Percentiles rank a stretch among this genome's conserved stretches.
Conservation (phyloP, 23 red algal genomes). For the Cyanidioschyzon merolae region DNA sequence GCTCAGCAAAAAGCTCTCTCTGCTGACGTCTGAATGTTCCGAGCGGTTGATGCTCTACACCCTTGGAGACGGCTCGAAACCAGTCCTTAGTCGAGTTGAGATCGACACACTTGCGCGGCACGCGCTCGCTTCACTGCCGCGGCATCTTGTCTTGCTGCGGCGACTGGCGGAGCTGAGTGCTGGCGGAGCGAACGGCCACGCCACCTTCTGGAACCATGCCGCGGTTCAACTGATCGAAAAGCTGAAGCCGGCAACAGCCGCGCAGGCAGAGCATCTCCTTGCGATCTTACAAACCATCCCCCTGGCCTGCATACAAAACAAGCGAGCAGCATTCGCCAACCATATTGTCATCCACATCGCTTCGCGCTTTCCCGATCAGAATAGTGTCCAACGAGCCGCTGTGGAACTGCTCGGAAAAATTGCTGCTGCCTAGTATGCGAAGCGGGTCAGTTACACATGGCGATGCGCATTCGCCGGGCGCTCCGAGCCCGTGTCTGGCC, state of each 20-base stretch:
- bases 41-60: background rate
- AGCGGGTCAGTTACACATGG: no score
- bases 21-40: background rate
- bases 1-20: background rate
- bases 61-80: background rate
- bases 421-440: background rate
- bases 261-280: background rate
- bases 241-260: background rate
- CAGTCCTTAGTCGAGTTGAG: background rate
- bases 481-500: no score
- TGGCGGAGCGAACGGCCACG: background rate
- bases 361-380: conserved; percentile 1
- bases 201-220: background rate
- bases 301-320: background rate
- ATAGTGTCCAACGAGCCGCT: background rate
- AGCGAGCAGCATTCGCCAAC: background rate
- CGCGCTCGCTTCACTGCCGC: background rate
- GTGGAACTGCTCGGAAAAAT: background rate
- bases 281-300: background rate
- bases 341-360: background rate
- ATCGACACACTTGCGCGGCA: background rate
- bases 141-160: background rate
- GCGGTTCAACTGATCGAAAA: background rate
- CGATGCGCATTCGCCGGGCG: no score
- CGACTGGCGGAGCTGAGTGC: background rate